Percentiles rank a stretch among this genome's conserved stretches.
These are phyloP conservation scores for Martiniozyma abietophila DNA, from an alignment of 805 yeast genomes.

Conservation along the genomic window DNA sequence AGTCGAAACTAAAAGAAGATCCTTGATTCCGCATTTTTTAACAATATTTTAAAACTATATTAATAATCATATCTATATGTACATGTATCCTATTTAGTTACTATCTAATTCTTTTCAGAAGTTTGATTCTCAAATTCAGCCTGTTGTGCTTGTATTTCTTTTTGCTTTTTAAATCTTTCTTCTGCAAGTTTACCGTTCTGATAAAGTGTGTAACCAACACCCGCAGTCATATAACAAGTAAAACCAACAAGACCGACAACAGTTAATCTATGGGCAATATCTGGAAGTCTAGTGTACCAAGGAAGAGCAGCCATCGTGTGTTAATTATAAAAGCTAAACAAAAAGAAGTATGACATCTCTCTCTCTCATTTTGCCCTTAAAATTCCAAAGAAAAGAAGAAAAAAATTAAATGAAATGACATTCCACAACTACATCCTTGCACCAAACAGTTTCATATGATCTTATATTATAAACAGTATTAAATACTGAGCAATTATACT, in stretches of 20 bases:
- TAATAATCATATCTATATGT: too few species aligned
- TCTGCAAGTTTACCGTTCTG: slow-evolving; percentile 44
- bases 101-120: too few species aligned
- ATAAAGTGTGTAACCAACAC: slow-evolving; percentile 43
- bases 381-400: not conserved
- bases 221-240: slow-evolving; percentile 39
- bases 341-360: too few species aligned
- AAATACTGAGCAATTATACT: too few species aligned
- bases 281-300: slow-evolving; percentile 70
- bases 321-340: not conserved
- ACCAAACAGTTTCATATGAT: not conserved
- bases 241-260: slow-evolving; percentile 57
- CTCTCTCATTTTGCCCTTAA: too few species aligned
- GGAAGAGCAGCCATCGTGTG: slow-evolving; percentile 32
- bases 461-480: too few species aligned
- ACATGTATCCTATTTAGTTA: too few species aligned
- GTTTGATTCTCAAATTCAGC: slow-evolving; percentile 14
- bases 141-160: slow-evolving; percentile 20
- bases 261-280: slow-evolving; percentile 62
- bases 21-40: too few species aligned
- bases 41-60: too few species aligned
- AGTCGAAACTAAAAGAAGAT: too few species aligned
- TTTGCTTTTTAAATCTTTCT: slow-evolving; percentile 29
- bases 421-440: slow-evolving; percentile 2
- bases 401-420: not conserved